Evolutionary conservation across 2,329 filamentous ascomycete species (phyloP).

Genomic region (Fusarium euwallaceae): DNA sequence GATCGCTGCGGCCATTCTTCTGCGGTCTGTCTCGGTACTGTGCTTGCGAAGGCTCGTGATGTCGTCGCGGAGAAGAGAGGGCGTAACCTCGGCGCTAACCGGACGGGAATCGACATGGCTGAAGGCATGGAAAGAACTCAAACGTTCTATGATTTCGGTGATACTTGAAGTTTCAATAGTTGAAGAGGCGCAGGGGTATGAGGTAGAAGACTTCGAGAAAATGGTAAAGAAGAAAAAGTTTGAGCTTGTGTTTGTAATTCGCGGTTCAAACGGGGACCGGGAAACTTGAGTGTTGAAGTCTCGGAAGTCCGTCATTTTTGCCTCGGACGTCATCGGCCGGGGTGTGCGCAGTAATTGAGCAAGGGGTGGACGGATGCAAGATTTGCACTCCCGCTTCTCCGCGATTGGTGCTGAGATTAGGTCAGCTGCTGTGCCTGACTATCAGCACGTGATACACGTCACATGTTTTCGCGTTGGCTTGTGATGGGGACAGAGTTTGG

Average conservation of each 20-base stretch:
- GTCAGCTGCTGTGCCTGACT: slow-evolving; percentile 10
- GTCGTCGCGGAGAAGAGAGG: slow-evolving; percentile 42
- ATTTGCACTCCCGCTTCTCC: slow-evolving; percentile 3
- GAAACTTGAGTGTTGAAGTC: slow-evolving; percentile 40
- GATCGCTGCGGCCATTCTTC: slow-evolving; percentile 54
- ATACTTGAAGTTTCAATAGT: not conserved
- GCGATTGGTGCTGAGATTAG: slow-evolving; percentile 3
- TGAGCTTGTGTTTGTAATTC: slow-evolving; percentile 17
- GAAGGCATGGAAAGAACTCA: not conserved
- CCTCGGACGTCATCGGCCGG: slow-evolving; percentile 52
- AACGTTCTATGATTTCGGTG: not conserved
- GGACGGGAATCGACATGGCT: slow-evolving; percentile 50
- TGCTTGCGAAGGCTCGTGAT: slow-evolving; percentile 48
- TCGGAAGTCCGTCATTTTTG: slow-evolving; percentile 47
- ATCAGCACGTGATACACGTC: slow-evolving; percentile 17
- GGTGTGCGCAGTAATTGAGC: not conserved
- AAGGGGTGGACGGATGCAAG: slow-evolving; percentile 2
- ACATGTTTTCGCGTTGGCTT: slow-evolving; percentile 34
- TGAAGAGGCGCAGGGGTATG: not conserved
- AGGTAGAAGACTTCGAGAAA: not conserved
- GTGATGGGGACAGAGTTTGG: not conserved
- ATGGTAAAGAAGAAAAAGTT: not conserved
- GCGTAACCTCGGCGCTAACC: slow-evolving; percentile 50
- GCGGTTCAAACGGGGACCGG: slow-evolving; percentile 22
- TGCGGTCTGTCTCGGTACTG: slow-evolving; percentile 30